Base-by-base conservation (phyloP, 2,329 filamentous ascomycete genomes). In the Zymoseptoria ardabiliae region DNA sequence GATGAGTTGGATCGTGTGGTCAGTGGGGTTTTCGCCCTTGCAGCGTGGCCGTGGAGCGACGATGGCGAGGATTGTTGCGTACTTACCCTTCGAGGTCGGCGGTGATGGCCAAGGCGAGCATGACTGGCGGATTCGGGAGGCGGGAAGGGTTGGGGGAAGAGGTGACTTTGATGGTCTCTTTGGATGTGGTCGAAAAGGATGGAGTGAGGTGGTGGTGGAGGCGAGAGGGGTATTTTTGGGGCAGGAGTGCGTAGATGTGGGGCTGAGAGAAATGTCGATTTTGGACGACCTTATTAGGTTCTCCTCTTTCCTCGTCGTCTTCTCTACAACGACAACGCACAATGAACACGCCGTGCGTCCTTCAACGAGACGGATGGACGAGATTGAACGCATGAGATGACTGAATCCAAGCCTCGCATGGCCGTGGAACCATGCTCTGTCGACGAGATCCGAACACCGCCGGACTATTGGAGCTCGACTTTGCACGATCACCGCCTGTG, bases 21-120 rank as follows among this genome's bases (percentile, higher is more conserved):
- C 23, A n/a, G 51, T 19, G 11, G 19, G n/a, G n/a, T n/a, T n/a
- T n/a, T n/a, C n/a, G n/a, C n/a, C n/a, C n/a, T n/a, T n/a, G n/a
- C n/a, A n/a, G n/a, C n/a, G n/a, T n/a, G n/a, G n/a, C n/a, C n/a
- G 51, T 19, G 11, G 19, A 30, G 17, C 2, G 19, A 41, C 13
- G 49, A 48, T 50, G 17, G 13, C 7, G 45, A 23, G 22, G 21
- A 9, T 25, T n/a, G n/a, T n/a, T n/a, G 1, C 8, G 17, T n/a
- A 54, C 78, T 62, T 78, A 90, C 88, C 88, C 88, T 59, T 80
- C 79, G 61, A 90, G 74, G 70, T 91, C 88, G 4, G 88, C 88
- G 35, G 81, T 88, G 45, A 91, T 74, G 54, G 79, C 78, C 28
- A 91, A 79, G 53, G 84, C 82, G 66, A 87, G 83, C 88, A 90